A percentile compares a stretch with the other conserved stretches of the same genome.
These are phyloP conservation scores for Xylaria telfairii DNA, from an alignment of 495 filamentous ascomycete species.

Conservation along the genomic window DNA sequence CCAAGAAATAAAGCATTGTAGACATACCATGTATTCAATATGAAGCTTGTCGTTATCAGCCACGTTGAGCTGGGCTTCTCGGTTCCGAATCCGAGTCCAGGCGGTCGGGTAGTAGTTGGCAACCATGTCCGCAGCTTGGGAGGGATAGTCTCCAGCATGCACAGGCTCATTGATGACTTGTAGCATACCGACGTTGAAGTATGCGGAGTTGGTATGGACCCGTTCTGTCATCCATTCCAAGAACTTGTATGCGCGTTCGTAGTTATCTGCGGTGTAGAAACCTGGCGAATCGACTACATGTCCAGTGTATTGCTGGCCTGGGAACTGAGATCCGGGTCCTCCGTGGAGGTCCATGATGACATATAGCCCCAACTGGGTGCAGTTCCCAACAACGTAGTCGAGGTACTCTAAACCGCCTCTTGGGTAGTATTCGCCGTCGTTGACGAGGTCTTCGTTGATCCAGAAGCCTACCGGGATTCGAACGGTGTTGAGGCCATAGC, in stretches of 20 bases:
- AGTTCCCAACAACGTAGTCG: slow-evolving; percentile 61
- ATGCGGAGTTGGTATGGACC: slow-evolving; percentile 55
- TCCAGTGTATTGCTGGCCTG: slow-evolving; percentile 60
- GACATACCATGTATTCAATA: slow-evolving; percentile 40
- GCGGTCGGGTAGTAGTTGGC: slow-evolving; percentile 37
- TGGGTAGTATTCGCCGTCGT: slow-evolving; percentile 57
- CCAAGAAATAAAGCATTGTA: not conserved
- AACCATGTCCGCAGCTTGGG: slow-evolving; percentile 40
- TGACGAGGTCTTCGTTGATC: slow-evolving; percentile 64
- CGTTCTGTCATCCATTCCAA: slow-evolving; percentile 63
- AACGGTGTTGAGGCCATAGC: slow-evolving; percentile 64
- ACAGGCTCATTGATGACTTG: slow-evolving; percentile 68
- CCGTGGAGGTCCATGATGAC: slow-evolving; percentile 70
- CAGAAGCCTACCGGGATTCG: slow-evolving; percentile 70
- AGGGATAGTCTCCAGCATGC: slow-evolving; percentile 47
- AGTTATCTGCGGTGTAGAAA: slow-evolving; percentile 63
- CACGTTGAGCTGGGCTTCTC: slow-evolving; percentile 29
- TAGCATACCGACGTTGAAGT: slow-evolving; percentile 61
- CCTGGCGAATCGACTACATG: slow-evolving; percentile 55
- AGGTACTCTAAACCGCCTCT: slow-evolving; percentile 62
- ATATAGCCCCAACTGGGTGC: slow-evolving; percentile 61
- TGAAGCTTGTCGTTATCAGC: slow-evolving; percentile 30
- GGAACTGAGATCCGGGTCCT: slow-evolving; percentile 63
- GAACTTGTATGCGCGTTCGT: slow-evolving; percentile 63
- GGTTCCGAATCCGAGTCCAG: slow-evolving; percentile 33